These are phyloP conservation scores for Arthrobotrys pseudoclavata DNA, from an alignment of 2,329 filamentous ascomycete species.

Conservation along the genomic window DNA sequence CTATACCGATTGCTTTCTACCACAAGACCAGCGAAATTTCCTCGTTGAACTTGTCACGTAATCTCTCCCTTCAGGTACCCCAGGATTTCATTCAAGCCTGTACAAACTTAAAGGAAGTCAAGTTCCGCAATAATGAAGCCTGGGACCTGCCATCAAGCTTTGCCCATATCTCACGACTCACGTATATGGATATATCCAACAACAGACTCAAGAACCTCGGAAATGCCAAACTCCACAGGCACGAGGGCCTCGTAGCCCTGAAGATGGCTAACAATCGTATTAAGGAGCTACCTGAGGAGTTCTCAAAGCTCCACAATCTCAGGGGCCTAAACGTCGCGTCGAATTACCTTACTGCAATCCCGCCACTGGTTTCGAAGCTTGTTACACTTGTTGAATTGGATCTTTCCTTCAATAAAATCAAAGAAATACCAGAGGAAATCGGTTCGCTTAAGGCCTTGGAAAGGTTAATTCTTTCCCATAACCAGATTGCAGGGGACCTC, in stretches of 20 bases:
- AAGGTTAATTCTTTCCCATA: slow-evolving; percentile 94
- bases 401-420: slow-evolving; percentile 95
- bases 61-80: slow-evolving; percentile 90
- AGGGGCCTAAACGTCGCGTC: slow-evolving; percentile 92
- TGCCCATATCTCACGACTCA: slow-evolving; percentile 82
- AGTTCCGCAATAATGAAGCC: slow-evolving; percentile 94
- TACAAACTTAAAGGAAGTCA: slow-evolving; percentile 91
- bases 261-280: slow-evolving; percentile 95
- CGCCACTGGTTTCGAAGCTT: slow-evolving; percentile 84
- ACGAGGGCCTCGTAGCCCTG: slow-evolving; percentile 84
- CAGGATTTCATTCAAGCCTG: slow-evolving; percentile 97
- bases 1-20: slow-evolving; percentile 94
- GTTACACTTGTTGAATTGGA: slow-evolving; percentile 90
- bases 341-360: slow-evolving; percentile 88
- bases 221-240: slow-evolving; percentile 81
- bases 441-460: slow-evolving; percentile 84
- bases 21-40: slow-evolving; percentile 93
- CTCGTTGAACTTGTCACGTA: slow-evolving; percentile 91
- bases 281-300: slow-evolving; percentile 82
- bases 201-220: slow-evolving; percentile 90
- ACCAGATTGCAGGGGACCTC: slow-evolving; percentile 82
- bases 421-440: slow-evolving; percentile 80
- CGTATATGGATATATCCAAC: slow-evolving; percentile 93
- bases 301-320: slow-evolving; percentile 82
- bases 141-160: slow-evolving; percentile 86